Evolutionary conservation across 345 rosid genomes (phyloP).

Genomic region (Gossypium mustelinum): DNA sequence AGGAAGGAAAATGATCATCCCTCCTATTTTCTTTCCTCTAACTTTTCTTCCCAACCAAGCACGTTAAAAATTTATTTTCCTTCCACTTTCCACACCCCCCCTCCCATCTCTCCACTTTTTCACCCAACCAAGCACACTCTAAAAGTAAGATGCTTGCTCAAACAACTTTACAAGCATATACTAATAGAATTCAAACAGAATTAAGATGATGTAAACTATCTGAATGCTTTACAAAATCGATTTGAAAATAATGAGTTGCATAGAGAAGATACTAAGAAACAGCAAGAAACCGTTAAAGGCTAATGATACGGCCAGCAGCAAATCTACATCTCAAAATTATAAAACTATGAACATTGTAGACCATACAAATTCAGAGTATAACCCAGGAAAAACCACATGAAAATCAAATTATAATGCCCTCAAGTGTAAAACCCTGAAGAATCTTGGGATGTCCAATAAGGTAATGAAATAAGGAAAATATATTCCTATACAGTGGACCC

Average conservation of each 20-base stretch:
- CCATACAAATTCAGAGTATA: neutral
- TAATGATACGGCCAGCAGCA: neutral
- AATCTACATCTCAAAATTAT: neutral
- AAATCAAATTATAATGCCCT: neutral
- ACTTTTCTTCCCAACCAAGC: too few relatives aligned
- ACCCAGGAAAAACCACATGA: neutral
- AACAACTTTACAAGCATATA: neutral
- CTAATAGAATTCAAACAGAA: neutral
- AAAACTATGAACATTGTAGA: neutral
- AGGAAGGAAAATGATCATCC: too few relatives aligned
- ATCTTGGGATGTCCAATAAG: neutral
- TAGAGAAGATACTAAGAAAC: neutral
- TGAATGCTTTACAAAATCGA: neutral
- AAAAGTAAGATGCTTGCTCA: neutral
- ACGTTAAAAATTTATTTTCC: too few relatives aligned
- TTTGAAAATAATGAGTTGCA: neutral
- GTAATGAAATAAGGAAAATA: neutral
- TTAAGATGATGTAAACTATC: neutral
- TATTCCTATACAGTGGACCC: neutral
- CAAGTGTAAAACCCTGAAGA: neutral
- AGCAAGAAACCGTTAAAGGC: neutral
- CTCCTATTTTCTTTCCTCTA: too few relatives aligned
- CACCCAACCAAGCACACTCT: too few relatives aligned
- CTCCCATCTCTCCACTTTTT: too few relatives aligned
- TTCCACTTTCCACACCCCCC: too few relatives aligned